Percentiles rank a stretch among this genome's conserved stretches.
phyloP scores from a whole-genome alignment of 2,329 filamentous ascomycete species.

The Cadophora luteo-olivacea region DNA sequence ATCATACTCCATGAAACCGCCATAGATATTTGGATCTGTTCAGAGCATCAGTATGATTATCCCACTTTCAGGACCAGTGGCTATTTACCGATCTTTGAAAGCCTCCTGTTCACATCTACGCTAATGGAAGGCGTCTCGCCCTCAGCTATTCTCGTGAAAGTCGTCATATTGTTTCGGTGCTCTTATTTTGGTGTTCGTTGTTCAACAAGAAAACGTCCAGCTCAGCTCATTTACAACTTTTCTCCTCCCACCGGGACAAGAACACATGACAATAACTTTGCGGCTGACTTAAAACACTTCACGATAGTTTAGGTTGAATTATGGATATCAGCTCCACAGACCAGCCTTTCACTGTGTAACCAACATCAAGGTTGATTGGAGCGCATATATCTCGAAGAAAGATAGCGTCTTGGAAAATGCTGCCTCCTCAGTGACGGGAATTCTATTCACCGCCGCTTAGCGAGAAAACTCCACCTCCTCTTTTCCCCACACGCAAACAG shows the following conservation, averaged over 20 bases:
- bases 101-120: slow-evolving; percentile 66
- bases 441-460: neutral
- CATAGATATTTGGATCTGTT: slow-evolving; percentile 77
- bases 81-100: slow-evolving; percentile 66
- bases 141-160: slow-evolving; percentile 71
- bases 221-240: neutral
- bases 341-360: neutral
- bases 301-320: slow-evolving; percentile 12
- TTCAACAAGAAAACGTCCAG: neutral
- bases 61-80: neutral
- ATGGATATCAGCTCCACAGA: slow-evolving; percentile 15
- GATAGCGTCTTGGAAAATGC: slow-evolving; percentile 5
- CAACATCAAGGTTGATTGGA: slow-evolving; percentile 26
- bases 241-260: neutral
- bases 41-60: slow-evolving; percentile 18
- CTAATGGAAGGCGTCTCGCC: slow-evolving; percentile 68
- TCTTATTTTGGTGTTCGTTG: neutral
- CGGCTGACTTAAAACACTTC: slow-evolving; percentile 2
- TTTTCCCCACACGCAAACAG: neutral
- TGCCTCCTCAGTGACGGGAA: slow-evolving; percentile 13
- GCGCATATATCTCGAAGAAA: slow-evolving; percentile 28
- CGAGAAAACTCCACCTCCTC: slow-evolving; percentile 13
- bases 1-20: slow-evolving; percentile 82
- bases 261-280: neutral
- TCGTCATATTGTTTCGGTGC: slow-evolving; percentile 64